Evolutionary conservation across 2,329 filamentous ascomycete species (phyloP), one percentile per base, ranked within the genome.

Genomic region (Botryosphaeria dothidea): DNA sequence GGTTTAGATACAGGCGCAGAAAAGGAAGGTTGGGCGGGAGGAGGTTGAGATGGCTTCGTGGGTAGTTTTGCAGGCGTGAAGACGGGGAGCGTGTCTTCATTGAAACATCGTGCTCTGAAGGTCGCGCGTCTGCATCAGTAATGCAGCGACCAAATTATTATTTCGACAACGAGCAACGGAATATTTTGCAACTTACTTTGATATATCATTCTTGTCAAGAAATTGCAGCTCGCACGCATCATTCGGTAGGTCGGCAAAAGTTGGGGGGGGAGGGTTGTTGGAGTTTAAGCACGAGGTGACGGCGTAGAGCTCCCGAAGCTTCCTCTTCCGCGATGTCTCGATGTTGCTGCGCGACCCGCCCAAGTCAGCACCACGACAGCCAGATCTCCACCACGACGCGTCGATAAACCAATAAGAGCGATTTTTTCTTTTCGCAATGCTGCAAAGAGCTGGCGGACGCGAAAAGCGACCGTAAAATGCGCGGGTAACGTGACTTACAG

Each of bases 291-390:
- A 87, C 78, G 90, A 90, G 83, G 91, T 89, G 85, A 91, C 87
- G 72, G 86, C 85, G 83, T 91, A 96, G 73, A 97, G 86, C 82
- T 95, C 91, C 78, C 90, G 90, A 77, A 97, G 86, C 85, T 96
- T 96, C 80, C 92, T 89, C 87, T 96, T 95, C 80, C 92, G 90
- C 85, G 91, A 92, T 80, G 85, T 86, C 84, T 91, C 87, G 85
- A 81, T 82, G 67, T 69, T 70, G 70, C 77, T 80, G 68, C 67
- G 46, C 51, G 62, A 52, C 63, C 46, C 51, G 62, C 54, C 34
- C 54, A 61, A 61, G 63, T 65, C 54, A 65, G 63, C 63, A 60
- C 54, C 38, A 46, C 56, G 67, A 70, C 71, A 66, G 68, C 69
- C 68, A 64, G 72, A 76, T 73, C 71, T 77, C 73, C 73, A 78